Conservation (phyloP, 805 yeast species). For the Schwanniomyces yamadae region DNA sequence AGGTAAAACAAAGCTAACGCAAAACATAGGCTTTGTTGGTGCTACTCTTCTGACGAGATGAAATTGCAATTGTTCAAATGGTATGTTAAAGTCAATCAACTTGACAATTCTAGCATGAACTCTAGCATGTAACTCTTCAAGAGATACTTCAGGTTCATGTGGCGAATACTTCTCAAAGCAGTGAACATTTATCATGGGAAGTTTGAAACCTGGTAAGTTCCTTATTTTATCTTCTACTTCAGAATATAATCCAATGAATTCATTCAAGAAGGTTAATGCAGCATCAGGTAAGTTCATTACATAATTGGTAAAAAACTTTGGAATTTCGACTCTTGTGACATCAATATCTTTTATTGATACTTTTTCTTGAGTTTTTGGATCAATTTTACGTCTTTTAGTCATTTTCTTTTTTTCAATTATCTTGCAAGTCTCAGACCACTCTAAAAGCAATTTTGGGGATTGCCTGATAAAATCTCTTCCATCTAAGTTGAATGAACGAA, state of each 20-base stretch:
- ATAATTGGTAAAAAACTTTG: conserved; percentile 63
- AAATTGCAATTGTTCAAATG: conserved; percentile 52
- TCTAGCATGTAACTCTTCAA: conserved; percentile 65
- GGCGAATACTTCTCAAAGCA: conserved; percentile 90
- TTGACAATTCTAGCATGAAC: conserved; percentile 52
- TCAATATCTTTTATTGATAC: conserved; percentile 10
- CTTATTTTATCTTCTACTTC: conserved; percentile 34
- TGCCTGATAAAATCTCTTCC: conserved; percentile 77
- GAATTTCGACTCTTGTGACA: conserved; percentile 35
- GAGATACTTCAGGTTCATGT: conserved; percentile 67
- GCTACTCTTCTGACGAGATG: conserved; percentile 93
- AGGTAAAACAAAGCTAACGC: conserved; percentile 77
- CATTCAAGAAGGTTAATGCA: conserved; percentile 79
- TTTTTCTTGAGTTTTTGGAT: conserved; percentile 31
- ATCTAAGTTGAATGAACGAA: conserved; percentile 67
- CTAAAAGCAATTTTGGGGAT: conserved; percentile 52
- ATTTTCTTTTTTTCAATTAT: conserved; percentile 35
- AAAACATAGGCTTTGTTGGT: conserved; percentile 95
- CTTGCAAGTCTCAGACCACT: conserved; percentile 42
- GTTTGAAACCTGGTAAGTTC: conserved; percentile 45
- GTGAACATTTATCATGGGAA: conserved; percentile 83
- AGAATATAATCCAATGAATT: conserved; percentile 70
- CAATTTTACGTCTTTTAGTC: conserved; percentile 35
- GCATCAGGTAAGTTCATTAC: conserved; percentile 97
- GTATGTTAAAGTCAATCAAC: conserved; percentile 46